phyloP scores from a whole-genome alignment of 1,139 yeast genomes.

The Lodderomyces beijingensis region DNA sequence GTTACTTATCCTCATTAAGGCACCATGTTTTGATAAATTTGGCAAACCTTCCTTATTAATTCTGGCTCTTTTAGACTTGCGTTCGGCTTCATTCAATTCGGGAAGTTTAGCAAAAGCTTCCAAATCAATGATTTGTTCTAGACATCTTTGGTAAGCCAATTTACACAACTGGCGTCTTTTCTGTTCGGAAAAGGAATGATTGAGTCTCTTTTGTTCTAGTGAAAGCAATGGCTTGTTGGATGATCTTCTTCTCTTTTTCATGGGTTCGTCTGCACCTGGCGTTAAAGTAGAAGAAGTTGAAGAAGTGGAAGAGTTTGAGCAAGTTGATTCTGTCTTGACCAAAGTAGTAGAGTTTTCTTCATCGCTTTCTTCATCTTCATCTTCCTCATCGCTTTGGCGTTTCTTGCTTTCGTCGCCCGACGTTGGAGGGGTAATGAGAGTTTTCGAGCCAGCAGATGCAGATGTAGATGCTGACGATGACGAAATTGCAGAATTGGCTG shows the following conservation, averaged over 20 bases:
- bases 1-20: slow-evolving; percentile 38
- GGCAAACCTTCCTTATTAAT: slow-evolving; percentile 46
- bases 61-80: slow-evolving; percentile 40
- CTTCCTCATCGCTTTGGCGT: slow-evolving; percentile 11
- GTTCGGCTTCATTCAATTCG: slow-evolving; percentile 18
- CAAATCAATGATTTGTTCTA: slow-evolving; percentile 37
- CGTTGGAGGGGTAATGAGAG: slow-evolving; percentile 13
- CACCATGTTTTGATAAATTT: slow-evolving; percentile 44
- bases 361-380: slow-evolving; percentile 11
- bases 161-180: slow-evolving; percentile 70
- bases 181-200: slow-evolving; percentile 75
- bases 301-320: slow-evolving; percentile 1
- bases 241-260: slow-evolving; percentile 26
- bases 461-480: too few relatives aligned
- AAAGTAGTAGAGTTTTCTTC: slow-evolving; percentile 9
- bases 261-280: slow-evolving; percentile 2
- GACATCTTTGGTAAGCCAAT: slow-evolving; percentile 52
- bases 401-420: slow-evolving; percentile 13
- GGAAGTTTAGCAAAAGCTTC: slow-evolving; percentile 36
- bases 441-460: slow-evolving; percentile 1
- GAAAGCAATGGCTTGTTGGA: slow-evolving; percentile 48
- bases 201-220: slow-evolving; percentile 63
- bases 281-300: slow-evolving; percentile 6
- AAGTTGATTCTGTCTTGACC: neutral
- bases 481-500: neutral